Evolutionary conservation across 129 eudicot genomes (phyloP), one percentile per base, ranked within the genome.

Genomic region (carrot (Daucus carota)): DNA sequence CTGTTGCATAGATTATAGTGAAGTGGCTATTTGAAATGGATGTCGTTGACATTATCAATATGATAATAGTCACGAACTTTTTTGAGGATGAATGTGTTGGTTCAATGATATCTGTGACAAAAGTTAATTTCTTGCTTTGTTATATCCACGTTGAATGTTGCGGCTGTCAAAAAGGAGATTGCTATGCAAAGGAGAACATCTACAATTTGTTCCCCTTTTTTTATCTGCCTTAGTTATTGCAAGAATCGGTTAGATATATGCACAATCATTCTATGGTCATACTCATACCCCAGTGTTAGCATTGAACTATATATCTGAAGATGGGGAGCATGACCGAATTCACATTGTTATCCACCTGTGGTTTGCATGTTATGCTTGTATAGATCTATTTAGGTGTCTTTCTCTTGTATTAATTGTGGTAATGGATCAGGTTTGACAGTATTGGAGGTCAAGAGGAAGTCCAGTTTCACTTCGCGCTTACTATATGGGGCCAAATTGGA

Each of bases 401-500:
- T n/a, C 65, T 5, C 24, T 11, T 66, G 78, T 81, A 82, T 28
- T 47, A 44, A 43, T 80, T 77, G 17, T 32, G 74, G 41, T 28
- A 38, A 76, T 60, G 76, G 34, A 73, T 70, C 77, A 92, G 97
- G 93, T 84, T 85, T 77, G 86, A 84, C 67, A 85, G 70, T 75
- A 47, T 28, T 73, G 80, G 73, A 80, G 88, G 87, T 79, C 80
- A 70, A 34, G 88, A 86, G 78, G 86, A 86, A 46, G 86, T 90
- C 78, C 84, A 89, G 20, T 80, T 89, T 75, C 82, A 70, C 65
- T 88, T 90, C 63, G 88, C 90, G 8, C 78, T 81, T 62, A 78
- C 75, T 70, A 82, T 93, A 32, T 90, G 92, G 97, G 92, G 76
- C 50, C 84, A 84, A 79, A 83, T 90, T 28, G 86, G 81, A 62